phyloP scores from a whole-genome alignment of 2,329 filamentous ascomycete species.

The Graphiopsis chlorocephala region DNA sequence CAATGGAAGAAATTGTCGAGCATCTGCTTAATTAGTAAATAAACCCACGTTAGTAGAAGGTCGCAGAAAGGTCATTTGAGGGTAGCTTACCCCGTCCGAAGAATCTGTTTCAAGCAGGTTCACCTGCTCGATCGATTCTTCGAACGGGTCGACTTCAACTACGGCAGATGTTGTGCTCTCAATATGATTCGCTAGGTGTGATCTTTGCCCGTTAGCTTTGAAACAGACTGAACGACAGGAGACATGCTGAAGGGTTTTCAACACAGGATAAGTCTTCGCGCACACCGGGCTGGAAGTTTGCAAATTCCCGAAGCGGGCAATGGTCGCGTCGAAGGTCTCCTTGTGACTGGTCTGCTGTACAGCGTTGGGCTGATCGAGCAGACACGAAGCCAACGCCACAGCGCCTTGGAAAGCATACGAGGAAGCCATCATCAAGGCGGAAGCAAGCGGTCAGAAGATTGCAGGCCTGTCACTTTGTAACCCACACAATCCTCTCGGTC shows the following conservation, averaged over 20 bases:
- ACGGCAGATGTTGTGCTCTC: background rate
- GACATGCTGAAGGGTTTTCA: background rate
- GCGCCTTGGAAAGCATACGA: background rate
- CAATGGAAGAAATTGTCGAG: background rate
- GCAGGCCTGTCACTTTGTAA: background rate
- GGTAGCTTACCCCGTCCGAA: background rate
- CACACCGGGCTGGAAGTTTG: background rate
- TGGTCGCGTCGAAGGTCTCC: background rate
- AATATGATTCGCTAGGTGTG: background rate
- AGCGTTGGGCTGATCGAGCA: background rate
- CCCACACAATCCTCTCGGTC: background rate
- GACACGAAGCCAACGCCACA: background rate
- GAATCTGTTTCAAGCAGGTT: background rate
- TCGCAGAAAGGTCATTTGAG: background rate
- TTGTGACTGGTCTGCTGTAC: background rate
- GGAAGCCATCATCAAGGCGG: background rate
- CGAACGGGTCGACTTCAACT: background rate
- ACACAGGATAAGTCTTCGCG: background rate
- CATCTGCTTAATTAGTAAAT: background rate
- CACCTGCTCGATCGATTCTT: background rate
- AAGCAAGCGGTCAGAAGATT: background rate
- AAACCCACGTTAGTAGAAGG: background rate
- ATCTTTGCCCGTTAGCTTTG: background rate
- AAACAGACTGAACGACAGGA: background rate
- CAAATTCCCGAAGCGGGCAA: background rate